These are phyloP conservation scores for Cyberlindnera euphorbiiphila DNA, from an alignment of 805 yeast species.

Conservation along the genomic window DNA sequence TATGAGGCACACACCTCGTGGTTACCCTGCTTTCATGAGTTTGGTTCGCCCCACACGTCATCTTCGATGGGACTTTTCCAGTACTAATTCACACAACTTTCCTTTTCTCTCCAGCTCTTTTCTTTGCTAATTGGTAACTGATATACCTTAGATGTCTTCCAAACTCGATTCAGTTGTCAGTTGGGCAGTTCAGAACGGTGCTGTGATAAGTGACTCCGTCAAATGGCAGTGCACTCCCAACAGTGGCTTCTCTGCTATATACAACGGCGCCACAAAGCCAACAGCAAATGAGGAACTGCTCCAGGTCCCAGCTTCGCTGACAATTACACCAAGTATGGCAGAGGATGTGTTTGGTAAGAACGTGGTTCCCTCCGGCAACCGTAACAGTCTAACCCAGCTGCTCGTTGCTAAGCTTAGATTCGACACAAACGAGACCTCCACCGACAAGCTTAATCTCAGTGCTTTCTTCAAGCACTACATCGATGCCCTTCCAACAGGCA, in stretches of 20 bases:
- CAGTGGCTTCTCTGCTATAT: slow-evolving; percentile 35
- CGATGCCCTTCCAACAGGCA: slow-evolving; percentile 41
- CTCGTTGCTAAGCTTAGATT: slow-evolving; percentile 41
- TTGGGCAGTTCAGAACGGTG: slow-evolving; percentile 40
- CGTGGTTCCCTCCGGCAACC: slow-evolving; percentile 11
- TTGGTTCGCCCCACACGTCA: no score
- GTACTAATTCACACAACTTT: no score
- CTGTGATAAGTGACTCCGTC: slow-evolving; percentile 32
- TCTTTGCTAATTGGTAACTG: background rate
- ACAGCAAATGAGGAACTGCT: slow-evolving; percentile 28
- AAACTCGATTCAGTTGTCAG: slow-evolving; percentile 18
- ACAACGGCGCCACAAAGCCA: slow-evolving; percentile 14
- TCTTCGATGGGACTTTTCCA: no score
- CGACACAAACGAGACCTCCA: slow-evolving; percentile 23
- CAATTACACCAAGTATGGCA: slow-evolving; percentile 37
- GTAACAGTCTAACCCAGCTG: slow-evolving; percentile 29
- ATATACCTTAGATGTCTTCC: slow-evolving; percentile 1
- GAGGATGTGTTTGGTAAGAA: slow-evolving; percentile 25
- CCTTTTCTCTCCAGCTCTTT: no score
- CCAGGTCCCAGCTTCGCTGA: slow-evolving; percentile 34
- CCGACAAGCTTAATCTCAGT: slow-evolving; percentile 11
- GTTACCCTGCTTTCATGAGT: no score
- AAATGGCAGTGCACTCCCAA: slow-evolving; percentile 29
- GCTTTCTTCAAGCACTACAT: slow-evolving; percentile 41
- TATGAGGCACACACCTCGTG: no score